These are phyloP conservation scores for Penicillium sp. DNA, from an alignment of 2,329 filamentous ascomycete genomes.

Conservation along the genomic window DNA sequence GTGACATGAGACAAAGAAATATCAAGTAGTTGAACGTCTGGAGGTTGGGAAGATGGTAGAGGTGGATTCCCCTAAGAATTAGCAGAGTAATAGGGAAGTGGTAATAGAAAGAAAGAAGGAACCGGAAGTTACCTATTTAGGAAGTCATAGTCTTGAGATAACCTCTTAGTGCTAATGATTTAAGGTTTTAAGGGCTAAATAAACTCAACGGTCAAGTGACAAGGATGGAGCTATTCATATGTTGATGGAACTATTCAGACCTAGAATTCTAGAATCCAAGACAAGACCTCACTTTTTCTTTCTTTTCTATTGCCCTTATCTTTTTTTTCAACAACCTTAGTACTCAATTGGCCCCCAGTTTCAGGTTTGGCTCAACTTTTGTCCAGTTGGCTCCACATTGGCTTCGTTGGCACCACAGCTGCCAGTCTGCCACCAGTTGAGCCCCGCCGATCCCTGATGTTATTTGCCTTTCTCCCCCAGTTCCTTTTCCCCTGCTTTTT, in stretches of 20 bases:
- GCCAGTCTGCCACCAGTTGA: background rate
- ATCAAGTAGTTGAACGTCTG: background rate
- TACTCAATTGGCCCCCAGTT: background rate
- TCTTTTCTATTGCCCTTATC: background rate
- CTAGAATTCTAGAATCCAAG: background rate
- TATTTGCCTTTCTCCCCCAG: background rate
- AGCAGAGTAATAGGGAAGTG: background rate
- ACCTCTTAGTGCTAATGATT: background rate
- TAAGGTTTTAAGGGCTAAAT: conserved; percentile 1
- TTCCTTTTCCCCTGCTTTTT: background rate
- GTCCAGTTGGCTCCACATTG: background rate
- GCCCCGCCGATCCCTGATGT: conserved; percentile 7
- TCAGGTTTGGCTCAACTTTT: background rate
- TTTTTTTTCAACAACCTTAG: background rate
- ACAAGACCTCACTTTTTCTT: background rate
- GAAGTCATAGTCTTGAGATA: background rate
- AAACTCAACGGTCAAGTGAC: background rate
- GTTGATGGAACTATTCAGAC: background rate
- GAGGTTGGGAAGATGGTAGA: background rate
- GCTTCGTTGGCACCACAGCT: conserved; percentile 3
- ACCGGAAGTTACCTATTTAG: background rate
- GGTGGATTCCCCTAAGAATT: background rate
- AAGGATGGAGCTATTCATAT: background rate
- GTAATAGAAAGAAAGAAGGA: background rate
- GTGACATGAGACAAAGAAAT: background rate